Conservation (phyloP, 2,329 filamentous ascomycete species). For the Curvularia hawaiiensis region DNA sequence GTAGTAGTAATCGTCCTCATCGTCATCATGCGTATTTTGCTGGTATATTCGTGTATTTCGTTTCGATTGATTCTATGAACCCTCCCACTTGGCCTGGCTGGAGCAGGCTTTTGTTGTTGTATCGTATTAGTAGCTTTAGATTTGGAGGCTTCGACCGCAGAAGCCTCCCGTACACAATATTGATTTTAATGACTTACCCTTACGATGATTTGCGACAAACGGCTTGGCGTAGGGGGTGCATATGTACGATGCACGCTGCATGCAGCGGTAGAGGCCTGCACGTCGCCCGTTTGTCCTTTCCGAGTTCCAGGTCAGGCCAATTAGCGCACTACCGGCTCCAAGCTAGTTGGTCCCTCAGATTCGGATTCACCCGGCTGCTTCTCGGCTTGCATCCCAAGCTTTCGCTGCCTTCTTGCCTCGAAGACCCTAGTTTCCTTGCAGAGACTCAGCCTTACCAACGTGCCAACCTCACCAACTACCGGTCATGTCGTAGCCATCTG, state of each 20-base stretch:
- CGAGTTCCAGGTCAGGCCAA: conserved; percentile 4
- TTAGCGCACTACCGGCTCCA: conserved; percentile 6
- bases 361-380: conserved; percentile 2
- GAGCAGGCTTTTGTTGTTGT: background rate
- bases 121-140: background rate
- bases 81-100: background rate
- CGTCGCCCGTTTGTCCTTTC: background rate
- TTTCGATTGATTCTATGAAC: background rate
- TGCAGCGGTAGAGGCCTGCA: conserved; percentile 5
- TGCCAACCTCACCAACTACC: background rate
- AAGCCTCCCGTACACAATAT: background rate
- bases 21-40: background rate
- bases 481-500: conserved; percentile 4
- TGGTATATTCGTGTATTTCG: background rate
- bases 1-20: background rate
- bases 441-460: background rate
- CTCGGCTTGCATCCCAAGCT: background rate
- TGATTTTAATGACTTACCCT: background rate
- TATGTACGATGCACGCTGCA: background rate
- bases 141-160: background rate
- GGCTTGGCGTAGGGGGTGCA: background rate
- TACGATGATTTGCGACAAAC: background rate
- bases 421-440: background rate
- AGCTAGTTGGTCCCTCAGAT: conserved; percentile 4
- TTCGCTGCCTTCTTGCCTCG: background rate